A percentile compares a stretch with the other conserved stretches of the same genome.
These are phyloP conservation scores for Eucalyptus cloeziana DNA, from an alignment of 345 rosid genomes.

Conservation along the genomic window DNA sequence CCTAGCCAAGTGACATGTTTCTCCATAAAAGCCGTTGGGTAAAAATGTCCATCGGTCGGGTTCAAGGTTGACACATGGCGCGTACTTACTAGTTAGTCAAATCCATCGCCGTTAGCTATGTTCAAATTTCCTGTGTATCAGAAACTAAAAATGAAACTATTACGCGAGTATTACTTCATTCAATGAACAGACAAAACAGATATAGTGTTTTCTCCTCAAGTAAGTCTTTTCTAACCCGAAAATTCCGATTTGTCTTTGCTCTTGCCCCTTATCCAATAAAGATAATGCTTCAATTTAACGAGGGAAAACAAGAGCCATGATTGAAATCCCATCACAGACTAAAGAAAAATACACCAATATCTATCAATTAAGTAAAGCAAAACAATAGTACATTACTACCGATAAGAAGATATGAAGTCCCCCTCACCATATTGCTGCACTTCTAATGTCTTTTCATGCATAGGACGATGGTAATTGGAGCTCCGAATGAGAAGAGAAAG, in stretches of 20 bases:
- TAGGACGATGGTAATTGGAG: background rate
- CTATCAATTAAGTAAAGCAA: background rate
- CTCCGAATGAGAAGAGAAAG: background rate
- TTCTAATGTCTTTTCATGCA: background rate
- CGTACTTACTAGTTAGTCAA: background rate
- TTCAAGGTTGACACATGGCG: background rate
- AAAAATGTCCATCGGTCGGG: background rate
- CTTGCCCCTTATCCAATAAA: background rate
- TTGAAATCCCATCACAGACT: background rate
- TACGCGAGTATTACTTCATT: background rate
- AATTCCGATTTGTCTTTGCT: background rate
- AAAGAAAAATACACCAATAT: background rate
- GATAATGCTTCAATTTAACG: background rate
- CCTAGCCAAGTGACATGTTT: background rate
- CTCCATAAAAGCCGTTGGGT: background rate
- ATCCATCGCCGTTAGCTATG: background rate
- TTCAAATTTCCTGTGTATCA: background rate
- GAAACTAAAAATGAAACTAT: background rate
- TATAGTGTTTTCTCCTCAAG: background rate
- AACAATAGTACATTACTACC: background rate
- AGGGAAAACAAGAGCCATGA: background rate
- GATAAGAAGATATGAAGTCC: background rate
- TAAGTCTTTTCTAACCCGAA: background rate
- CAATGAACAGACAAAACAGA: background rate
- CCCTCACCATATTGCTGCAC: background rate